These are phyloP conservation scores for Zasmidium angulare DNA, from an alignment of 2,329 filamentous ascomycete species.

Conservation along the genomic window DNA sequence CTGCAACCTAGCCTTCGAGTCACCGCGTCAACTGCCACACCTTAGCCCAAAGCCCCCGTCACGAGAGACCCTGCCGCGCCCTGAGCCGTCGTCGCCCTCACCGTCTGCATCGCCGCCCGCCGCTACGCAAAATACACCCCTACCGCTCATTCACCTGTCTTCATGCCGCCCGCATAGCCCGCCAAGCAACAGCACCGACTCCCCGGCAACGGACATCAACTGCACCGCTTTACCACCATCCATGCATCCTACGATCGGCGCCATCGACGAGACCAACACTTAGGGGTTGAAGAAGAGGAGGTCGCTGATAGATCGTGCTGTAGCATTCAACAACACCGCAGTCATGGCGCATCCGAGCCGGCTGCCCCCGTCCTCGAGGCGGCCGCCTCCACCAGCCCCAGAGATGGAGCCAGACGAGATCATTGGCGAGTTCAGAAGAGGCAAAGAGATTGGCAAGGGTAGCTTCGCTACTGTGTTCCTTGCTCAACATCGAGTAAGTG, in stretches of 20 bases:
- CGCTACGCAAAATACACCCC: conserved; percentile 2
- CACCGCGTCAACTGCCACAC: conserved; percentile 5
- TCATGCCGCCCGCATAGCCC: conserved; percentile 11
- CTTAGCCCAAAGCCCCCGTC: conserved; percentile 4
- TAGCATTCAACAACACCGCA: conserved; percentile 5
- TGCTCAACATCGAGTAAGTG: conserved; percentile 36
- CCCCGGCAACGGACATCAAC: conserved; percentile 10
- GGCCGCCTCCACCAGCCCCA: conserved; percentile 32
- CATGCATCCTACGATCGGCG: conserved; percentile 17
- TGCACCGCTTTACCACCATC: conserved; percentile 4
- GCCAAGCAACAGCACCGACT: conserved; percentile 11
- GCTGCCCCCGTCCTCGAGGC: conserved; percentile 33
- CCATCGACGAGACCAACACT: conserved; percentile 10
- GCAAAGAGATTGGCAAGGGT: conserved; percentile 91
- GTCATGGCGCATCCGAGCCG: conserved; percentile 31
- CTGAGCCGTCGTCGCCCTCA: too few species aligned
- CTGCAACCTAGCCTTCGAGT: conserved; percentile 5
- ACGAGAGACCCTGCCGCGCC: conserved; percentile 7
- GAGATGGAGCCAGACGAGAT: conserved; percentile 40
- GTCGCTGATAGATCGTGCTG: conserved; percentile 5
- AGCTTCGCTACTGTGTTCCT: conserved; percentile 93
- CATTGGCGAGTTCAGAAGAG: conserved; percentile 76
- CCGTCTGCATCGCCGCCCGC: not conserved
- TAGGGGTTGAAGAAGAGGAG: conserved; percentile 17
- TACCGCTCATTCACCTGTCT: conserved; percentile 3